Conservation (phyloP, 495 filamentous ascomycete species). For the Aspergillus affinis region DNA sequence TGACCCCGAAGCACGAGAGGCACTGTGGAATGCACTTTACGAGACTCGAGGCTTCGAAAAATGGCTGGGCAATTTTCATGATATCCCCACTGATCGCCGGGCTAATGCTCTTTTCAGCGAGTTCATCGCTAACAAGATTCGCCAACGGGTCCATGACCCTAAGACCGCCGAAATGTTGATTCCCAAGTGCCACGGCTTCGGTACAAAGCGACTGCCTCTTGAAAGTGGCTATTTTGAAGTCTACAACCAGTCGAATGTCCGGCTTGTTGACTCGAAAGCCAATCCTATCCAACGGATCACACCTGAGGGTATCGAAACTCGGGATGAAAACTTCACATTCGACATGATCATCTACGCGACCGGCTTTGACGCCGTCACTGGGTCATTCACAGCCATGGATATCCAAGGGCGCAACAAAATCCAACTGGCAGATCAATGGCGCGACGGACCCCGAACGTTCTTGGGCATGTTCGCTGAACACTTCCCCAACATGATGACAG, state of each 20-base stretch:
- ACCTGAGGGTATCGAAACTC: constrained; percentile 31
- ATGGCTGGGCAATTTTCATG: constrained; percentile 30
- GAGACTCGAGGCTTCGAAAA: constrained; percentile 33
- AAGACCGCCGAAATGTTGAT: constrained; percentile 46
- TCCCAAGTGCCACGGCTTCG: constrained; percentile 50
- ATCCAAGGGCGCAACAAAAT: constrained; percentile 22
- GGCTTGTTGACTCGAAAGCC: constrained; percentile 46
- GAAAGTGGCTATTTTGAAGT: constrained; percentile 55
- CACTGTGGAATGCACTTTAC: constrained; percentile 37
- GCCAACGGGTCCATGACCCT: constrained; percentile 47
- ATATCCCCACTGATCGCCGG: constrained; percentile 24
- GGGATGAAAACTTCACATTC: constrained; percentile 32
- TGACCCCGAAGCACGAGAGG: constrained; percentile 40
- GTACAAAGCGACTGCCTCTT: constrained; percentile 48
- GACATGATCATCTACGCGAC: constrained; percentile 42
- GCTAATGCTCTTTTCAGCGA: constrained; percentile 29
- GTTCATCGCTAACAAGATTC: constrained; percentile 38
- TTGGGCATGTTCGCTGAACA: constrained; percentile 18
- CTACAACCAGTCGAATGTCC: constrained; percentile 48
- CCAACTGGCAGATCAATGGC: constrained; percentile 24
- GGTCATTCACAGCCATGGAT: constrained; percentile 30
- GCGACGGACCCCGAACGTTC: constrained; percentile 24
- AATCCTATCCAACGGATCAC: constrained; percentile 35
- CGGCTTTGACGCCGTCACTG: constrained; percentile 38
- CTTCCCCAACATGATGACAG: constrained; percentile 31